These are phyloP conservation scores for Orbilia brochopaga DNA, from an alignment of 2,329 filamentous ascomycete genomes.

Conservation along the genomic window DNA sequence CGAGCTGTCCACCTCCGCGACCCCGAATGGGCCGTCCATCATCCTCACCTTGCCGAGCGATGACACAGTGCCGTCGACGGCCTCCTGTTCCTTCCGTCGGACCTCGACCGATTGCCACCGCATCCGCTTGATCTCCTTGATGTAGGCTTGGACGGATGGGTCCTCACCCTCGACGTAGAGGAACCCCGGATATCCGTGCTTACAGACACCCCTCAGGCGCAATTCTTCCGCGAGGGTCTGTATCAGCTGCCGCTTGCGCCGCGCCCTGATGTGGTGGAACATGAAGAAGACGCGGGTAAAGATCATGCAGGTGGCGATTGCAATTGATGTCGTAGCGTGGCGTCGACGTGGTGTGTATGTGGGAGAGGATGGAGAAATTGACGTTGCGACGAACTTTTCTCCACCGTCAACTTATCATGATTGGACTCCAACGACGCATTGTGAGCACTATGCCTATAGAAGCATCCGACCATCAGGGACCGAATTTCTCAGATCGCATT, in stretches of 20 bases:
- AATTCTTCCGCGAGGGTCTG: slow-evolving; percentile 28
- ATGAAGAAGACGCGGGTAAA: slow-evolving; percentile 39
- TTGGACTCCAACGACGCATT: slow-evolving; percentile 11
- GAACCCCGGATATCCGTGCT: slow-evolving; percentile 41
- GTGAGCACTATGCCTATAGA: no score
- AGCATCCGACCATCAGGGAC: slow-evolving; percentile 13
- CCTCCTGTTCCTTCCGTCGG: slow-evolving; percentile 23
- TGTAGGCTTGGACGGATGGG: slow-evolving; percentile 17
- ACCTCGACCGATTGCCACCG: slow-evolving; percentile 48
- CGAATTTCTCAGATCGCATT: slow-evolving; percentile 13
- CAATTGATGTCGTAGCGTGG: not conserved
- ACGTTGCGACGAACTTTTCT: no score
- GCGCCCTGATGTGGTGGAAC: slow-evolving; percentile 44
- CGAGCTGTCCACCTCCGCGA: slow-evolving; percentile 37
- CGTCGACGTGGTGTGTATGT: slow-evolving; percentile 1
- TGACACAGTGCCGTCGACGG: not conserved
- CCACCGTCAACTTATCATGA: no score
- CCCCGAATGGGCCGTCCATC: slow-evolving; percentile 27
- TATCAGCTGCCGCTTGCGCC: slow-evolving; percentile 29
- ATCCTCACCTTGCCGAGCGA: not conserved
- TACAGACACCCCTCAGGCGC: slow-evolving; percentile 40
- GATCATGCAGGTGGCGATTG: slow-evolving; percentile 15
- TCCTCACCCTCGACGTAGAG: slow-evolving; percentile 46
- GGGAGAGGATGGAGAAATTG: not conserved
- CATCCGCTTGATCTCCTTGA: slow-evolving; percentile 46